Evolutionary conservation across 805 yeast genomes (phyloP).

Genomic region (Saccharomyces paradoxus): DNA sequence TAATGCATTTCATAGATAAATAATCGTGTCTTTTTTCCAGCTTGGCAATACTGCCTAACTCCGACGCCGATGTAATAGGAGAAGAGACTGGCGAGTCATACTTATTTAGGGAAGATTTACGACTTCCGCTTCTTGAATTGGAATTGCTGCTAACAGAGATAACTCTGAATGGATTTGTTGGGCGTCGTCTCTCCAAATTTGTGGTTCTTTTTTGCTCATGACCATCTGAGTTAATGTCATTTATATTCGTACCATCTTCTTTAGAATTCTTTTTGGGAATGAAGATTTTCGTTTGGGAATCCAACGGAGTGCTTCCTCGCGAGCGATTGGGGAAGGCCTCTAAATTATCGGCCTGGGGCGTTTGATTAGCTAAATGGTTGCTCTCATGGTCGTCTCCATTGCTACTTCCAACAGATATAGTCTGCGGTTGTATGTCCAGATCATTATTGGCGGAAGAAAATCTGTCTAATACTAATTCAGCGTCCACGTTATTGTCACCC

Average conservation of each 20-base stretch:
- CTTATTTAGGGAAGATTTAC: constrained; percentile 10
- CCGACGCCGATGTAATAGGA: not conserved
- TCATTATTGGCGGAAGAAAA: not conserved
- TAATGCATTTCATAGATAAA: constrained; percentile 30
- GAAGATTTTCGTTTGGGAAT: not conserved
- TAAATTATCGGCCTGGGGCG: constrained; percentile 5
- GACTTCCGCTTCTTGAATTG: constrained; percentile 5
- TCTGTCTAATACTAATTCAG: not conserved
- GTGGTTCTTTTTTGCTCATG: not conserved
- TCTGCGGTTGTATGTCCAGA: not conserved
- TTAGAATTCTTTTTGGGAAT: not conserved
- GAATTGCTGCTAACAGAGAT: constrained; percentile 23
- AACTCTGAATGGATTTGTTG: constrained; percentile 29
- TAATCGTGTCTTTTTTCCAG: constrained; percentile 30
- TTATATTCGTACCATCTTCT: not conserved
- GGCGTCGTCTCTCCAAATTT: constrained; percentile 7
- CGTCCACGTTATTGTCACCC: not conserved
- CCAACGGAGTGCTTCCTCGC: not conserved
- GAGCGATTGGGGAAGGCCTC: constrained; percentile 5
- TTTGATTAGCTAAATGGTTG: constrained; percentile 4
- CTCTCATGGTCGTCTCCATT: not conserved
- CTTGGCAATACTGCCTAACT: constrained; percentile 11
- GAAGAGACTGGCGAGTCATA: constrained; percentile 1
- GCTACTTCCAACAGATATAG: not conserved
- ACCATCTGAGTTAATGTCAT: not conserved